Evolutionary conservation across 495 filamentous ascomycete species (phyloP).

Genomic region (Neohortaea acidophila): DNA sequence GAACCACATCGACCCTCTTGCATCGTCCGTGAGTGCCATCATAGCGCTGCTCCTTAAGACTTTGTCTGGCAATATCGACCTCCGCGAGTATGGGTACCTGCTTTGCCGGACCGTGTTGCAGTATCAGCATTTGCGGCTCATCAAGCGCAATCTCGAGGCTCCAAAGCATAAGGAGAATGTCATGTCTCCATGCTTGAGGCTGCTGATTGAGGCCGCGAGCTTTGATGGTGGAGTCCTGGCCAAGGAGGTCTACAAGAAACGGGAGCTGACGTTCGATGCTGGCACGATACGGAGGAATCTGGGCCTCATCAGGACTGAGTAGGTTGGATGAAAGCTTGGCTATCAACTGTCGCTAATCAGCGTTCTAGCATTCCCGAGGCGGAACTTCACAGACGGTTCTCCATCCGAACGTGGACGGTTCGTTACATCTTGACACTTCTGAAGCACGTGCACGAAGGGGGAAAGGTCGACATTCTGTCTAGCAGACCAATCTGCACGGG

Average conservation of each 20-base stretch:
- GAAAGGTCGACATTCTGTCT: constrained; percentile 60
- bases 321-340: neutral
- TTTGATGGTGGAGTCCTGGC: constrained; percentile 72
- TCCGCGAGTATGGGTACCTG: constrained; percentile 51
- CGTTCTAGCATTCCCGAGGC: constrained; percentile 29
- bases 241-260: constrained; percentile 48
- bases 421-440: constrained; percentile 60
- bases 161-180: constrained; percentile 65
- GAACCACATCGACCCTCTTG: constrained; percentile 55
- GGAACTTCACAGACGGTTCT: constrained; percentile 43
- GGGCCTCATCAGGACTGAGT: constrained; percentile 29
- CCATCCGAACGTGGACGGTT: constrained; percentile 60
- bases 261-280: constrained; percentile 48
- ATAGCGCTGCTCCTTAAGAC: constrained; percentile 62
- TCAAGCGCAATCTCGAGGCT: constrained; percentile 56
- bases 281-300: constrained; percentile 53
- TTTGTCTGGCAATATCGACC: constrained; percentile 52
- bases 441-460: constrained; percentile 49
- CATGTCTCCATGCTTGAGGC: constrained; percentile 65
- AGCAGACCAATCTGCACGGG: constrained; percentile 54
- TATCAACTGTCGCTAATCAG: neutral
- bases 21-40: constrained; percentile 58
- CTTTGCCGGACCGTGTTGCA: constrained; percentile 61
- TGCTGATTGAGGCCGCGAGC: constrained; percentile 60
- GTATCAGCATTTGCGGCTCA: constrained; percentile 53